Conservation (phyloP, 345 rosid species). For the Kernera saxatilis region DNA sequence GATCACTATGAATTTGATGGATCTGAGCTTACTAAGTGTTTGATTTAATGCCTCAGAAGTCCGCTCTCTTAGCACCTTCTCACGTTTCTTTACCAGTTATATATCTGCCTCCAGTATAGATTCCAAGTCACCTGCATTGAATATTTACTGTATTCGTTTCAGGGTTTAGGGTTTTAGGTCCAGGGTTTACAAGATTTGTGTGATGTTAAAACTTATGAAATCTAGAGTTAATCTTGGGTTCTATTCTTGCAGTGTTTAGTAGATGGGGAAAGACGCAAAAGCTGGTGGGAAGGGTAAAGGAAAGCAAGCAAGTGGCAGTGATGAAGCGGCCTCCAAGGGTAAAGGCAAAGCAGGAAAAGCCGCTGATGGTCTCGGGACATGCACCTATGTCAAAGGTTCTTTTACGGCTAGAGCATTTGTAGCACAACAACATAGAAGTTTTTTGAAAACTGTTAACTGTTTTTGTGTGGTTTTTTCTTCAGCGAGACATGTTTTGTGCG, state of each 20-base stretch:
- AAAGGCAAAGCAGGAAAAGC: conserved; percentile 90
- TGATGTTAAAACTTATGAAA: background rate
- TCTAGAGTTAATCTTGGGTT: background rate
- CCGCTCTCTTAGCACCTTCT: background rate
- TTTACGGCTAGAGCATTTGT: background rate
- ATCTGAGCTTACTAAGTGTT: conserved; percentile 1
- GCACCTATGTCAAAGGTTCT: conserved; percentile 58
- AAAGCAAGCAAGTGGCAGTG: conserved; percentile 72
- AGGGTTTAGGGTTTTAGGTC: conserved; percentile 9
- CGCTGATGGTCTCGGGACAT: conserved; percentile 88
- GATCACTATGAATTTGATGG: conserved; percentile 2
- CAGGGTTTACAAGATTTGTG: background rate
- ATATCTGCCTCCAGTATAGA: background rate
- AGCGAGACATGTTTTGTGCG: conserved; percentile 89
- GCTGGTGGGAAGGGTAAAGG: conserved; percentile 82
- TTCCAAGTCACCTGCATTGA: conserved; percentile 2
- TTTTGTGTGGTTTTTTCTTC: background rate
- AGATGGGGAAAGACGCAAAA: conserved; percentile 73
- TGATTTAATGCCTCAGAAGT: background rate
- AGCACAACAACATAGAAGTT: background rate
- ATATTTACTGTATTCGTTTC: background rate
- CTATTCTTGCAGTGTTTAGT: background rate
- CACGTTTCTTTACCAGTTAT: background rate
- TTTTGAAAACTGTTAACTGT: background rate
- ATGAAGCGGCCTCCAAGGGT: conserved; percentile 70